A percentile compares a stretch with the other conserved stretches of the same genome.
phyloP scores from a whole-genome alignment of 371 early-diverging fungal species.

The Umbelopsis sp. region DNA sequence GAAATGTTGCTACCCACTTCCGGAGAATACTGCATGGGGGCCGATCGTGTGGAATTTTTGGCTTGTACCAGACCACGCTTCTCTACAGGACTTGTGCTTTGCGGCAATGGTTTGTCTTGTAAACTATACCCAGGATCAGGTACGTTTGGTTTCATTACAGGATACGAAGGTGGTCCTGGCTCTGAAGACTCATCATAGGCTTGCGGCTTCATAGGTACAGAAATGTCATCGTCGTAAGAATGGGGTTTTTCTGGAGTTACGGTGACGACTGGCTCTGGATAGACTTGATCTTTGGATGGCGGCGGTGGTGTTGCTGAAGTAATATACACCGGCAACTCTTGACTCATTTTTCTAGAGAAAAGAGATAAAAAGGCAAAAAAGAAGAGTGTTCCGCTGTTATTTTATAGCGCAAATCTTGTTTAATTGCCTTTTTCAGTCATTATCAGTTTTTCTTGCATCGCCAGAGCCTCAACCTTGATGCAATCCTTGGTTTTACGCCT shows the following conservation, averaged over 20 bases:
- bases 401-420: no score
- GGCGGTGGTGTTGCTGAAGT: not conserved
- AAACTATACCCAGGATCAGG: not conserved
- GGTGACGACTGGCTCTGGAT: not conserved
- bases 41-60: constrained; percentile 2
- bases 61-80: not conserved
- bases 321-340: not conserved
- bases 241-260: constrained; percentile 3
- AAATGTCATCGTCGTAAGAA: constrained; percentile 1
- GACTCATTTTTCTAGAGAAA: not conserved
- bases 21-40: not conserved
- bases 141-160: not conserved
- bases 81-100: not conserved
- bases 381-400: no score
- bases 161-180: not conserved
- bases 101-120: not conserved
- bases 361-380: no score
- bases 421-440: no score
- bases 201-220: not conserved
- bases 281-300: not conserved
- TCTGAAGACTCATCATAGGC: not conserved
- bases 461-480: no score
- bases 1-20: not conserved
- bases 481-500: no score
- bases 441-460: no score